These are phyloP conservation scores for Suhomyces panamericanus DNA, from an alignment of 1,139 yeast species.

Conservation along the genomic window DNA sequence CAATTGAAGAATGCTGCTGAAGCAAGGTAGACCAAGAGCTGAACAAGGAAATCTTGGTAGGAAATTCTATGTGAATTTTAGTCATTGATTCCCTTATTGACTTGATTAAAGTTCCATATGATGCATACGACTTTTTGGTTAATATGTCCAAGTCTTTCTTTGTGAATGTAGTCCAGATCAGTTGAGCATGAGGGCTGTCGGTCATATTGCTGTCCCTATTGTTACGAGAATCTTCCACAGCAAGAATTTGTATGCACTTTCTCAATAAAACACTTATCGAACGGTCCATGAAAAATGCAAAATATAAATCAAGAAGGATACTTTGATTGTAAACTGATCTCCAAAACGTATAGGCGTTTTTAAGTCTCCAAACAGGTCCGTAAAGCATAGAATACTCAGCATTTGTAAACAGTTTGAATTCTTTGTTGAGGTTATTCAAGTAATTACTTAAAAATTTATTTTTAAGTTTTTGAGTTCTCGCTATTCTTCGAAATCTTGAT, in stretches of 20 bases:
- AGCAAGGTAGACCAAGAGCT: conserved; percentile 41
- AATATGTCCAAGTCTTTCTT: conserved; percentile 31
- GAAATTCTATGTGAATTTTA: conserved; percentile 35
- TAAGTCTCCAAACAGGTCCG: conserved; percentile 32
- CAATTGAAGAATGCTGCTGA: conserved; percentile 35
- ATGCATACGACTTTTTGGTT: conserved; percentile 35
- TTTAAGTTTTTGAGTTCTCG: conserved; percentile 13
- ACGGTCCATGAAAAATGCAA: conserved; percentile 40
- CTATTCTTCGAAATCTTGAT: conserved; percentile 12
- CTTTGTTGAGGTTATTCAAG: conserved; percentile 13
- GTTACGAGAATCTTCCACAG: conserved; percentile 12
- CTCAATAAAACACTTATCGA: conserved; percentile 37
- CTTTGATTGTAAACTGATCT: conserved; percentile 30
- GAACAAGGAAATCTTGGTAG: conserved; percentile 40
- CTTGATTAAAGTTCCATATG: conserved; percentile 37
- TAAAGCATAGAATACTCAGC: conserved; percentile 19
- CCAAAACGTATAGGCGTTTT: conserved; percentile 29
- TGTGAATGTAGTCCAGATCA: conserved; percentile 25
- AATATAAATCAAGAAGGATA: conserved; percentile 28
- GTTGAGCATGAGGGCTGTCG: conserved; percentile 9
- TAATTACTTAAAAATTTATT: conserved; percentile 21
- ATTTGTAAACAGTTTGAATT: conserved; percentile 20
- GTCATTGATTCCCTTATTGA: conserved; percentile 36
- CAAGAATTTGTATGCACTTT: conserved; percentile 24
- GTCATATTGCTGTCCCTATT: not conserved